Evolutionary conservation across 495 filamentous ascomycete genomes (phyloP).

Genomic region (Aspergillus mulundensis): DNA sequence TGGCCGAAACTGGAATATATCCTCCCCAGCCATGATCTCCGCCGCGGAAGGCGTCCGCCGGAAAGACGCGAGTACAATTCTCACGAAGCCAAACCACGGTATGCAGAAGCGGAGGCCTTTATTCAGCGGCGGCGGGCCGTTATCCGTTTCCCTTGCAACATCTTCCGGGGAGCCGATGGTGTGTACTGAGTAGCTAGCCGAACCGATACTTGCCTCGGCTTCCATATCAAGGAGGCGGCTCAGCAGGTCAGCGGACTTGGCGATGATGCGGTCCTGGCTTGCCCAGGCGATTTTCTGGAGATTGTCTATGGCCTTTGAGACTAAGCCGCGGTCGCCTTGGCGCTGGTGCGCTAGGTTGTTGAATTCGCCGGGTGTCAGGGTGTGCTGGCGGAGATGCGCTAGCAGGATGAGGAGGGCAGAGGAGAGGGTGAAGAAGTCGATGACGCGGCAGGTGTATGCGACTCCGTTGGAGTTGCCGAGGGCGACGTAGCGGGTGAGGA

Average conservation of each 20-base stretch:
- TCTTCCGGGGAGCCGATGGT: background rate
- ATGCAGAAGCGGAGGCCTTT: conserved; percentile 24
- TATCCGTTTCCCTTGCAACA: background rate
- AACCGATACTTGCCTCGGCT: conserved; percentile 19
- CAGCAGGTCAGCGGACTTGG: conserved; percentile 34
- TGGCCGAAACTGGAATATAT: background rate
- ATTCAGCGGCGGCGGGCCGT: background rate
- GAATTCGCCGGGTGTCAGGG: conserved; percentile 9
- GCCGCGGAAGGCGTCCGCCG: background rate
- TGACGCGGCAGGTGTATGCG: conserved; percentile 41
- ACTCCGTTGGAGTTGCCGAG: conserved; percentile 29
- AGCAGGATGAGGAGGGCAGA: conserved; percentile 34
- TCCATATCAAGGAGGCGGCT: conserved; percentile 26
- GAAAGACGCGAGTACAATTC: background rate
- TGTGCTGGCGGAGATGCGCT: conserved; percentile 25
- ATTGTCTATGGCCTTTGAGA: conserved; percentile 34
- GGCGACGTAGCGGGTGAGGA: conserved; percentile 38
- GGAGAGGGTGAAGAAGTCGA: conserved; percentile 49
- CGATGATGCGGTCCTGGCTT: conserved; percentile 14
- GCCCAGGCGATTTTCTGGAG: conserved; percentile 13
- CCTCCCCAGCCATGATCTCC: background rate
- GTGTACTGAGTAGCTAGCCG: conserved; percentile 6
- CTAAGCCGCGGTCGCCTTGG: conserved; percentile 36
- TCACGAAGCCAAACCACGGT: conserved; percentile 35
- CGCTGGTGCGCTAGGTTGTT: conserved; percentile 33